These are phyloP conservation scores for Medicago ruthenica DNA, from an alignment of 306 rosid species.

Conservation along the genomic window DNA sequence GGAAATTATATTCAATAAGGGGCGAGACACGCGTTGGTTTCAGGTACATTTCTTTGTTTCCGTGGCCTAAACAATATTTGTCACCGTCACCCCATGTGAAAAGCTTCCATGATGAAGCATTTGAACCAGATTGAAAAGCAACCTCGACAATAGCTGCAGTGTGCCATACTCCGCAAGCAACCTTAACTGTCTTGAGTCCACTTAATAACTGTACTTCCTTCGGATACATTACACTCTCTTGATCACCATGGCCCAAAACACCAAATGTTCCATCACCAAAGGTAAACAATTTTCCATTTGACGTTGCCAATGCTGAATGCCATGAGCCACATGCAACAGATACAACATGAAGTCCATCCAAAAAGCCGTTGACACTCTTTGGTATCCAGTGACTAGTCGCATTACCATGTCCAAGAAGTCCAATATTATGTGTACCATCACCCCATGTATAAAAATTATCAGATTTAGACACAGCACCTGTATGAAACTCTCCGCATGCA, in stretches of 20 bases:
- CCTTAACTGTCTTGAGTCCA: conserved; percentile 76
- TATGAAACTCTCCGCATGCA: conserved; percentile 88
- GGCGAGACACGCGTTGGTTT: conserved; percentile 80
- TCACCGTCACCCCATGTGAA: conserved; percentile 99
- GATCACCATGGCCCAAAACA: conserved; percentile 93
- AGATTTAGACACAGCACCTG: conserved; percentile 69
- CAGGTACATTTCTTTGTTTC: conserved; percentile 75
- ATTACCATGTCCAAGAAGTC: conserved; percentile 88
- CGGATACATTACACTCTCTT: conserved; percentile 67
- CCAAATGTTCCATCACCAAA: conserved; percentile 63
- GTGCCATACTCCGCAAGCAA: conserved; percentile 97
- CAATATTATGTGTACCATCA: conserved; percentile 75
- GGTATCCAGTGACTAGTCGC: conserved; percentile 85
- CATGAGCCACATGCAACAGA: conserved; percentile 93
- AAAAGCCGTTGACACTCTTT: conserved; percentile 63
- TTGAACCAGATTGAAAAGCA: conserved; percentile 59
- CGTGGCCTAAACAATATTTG: conserved; percentile 83
- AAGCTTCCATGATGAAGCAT: conserved; percentile 61
- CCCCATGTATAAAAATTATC: conserved; percentile 88
- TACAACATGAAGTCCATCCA: conserved; percentile 89
- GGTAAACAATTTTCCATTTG: conserved; percentile 78
- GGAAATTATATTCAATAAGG: conserved; percentile 85
- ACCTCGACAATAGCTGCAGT: conserved; percentile 94
- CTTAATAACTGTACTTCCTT: conserved; percentile 74
- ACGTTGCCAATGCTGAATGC: conserved; percentile 93